Base-by-base conservation (phyloP, 75 land plant genomes). In the Pseudotsuga menziesii region DNA sequence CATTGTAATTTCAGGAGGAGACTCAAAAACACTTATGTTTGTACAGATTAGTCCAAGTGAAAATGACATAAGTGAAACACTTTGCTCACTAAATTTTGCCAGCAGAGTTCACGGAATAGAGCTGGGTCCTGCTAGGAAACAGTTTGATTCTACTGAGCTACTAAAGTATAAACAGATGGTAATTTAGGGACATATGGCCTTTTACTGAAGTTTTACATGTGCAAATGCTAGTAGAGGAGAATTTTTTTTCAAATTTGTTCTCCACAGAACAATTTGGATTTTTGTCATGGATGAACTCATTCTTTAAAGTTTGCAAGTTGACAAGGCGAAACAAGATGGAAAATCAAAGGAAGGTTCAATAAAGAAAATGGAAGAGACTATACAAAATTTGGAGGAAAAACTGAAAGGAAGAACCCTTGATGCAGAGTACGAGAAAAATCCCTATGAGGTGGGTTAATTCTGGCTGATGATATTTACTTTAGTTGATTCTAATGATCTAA, bases 91-190 rank as follows among this genome's bases (percentile, higher is more conserved):
- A 6, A 44, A 44, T 44, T 44, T 44, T 44, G 48, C 48, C 48
- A 44, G 7, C 48, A 4, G 0, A 44, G 5, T 44, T 57, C 82
- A 91, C 61, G 98, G 99, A 25, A 82, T 97, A 62, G 99, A 97
- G 74, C 73, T 94, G 69, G 99, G 99, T 60, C 89, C 92, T 54
- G 98, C 95, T 36, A 86, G 81, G 83, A 97, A 86, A 79, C 95
- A 97, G 61, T 0, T 94, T 39, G 95, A 97, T 79, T 78, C 63
- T 13, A 62, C 84, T 55, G 99, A 97, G 74, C 60, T 91, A 4
- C 79, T 81, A 23, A 97, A 85, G 78, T 86, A 82, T 81, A 97
- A 94, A 82, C 92, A 90, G 62, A 79, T 92, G 93, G 97, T 97
- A 88, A 12, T n/a, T 52, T 29, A 29, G 32, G 35, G n/a, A 73